A percentile compares a stretch with the other conserved stretches of the same genome.
Conservation (phyloP, 1,284 basidiomycete species). For the Ceratobasidium sp. region DNA sequence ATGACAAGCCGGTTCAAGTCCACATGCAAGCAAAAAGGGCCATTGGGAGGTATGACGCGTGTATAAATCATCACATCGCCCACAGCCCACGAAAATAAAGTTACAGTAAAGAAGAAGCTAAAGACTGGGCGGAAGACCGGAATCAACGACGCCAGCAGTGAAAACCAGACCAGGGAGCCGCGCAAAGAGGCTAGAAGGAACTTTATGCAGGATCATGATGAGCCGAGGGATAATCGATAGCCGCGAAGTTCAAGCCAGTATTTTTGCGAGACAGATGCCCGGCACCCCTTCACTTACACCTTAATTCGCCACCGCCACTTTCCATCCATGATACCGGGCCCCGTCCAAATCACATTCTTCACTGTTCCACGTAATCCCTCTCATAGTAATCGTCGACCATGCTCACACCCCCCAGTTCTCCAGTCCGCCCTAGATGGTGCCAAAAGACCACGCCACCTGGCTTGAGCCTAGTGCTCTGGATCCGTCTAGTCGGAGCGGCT, state of each 20-base stretch:
- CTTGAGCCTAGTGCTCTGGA: conserved; percentile 41
- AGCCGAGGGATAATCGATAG: conserved; percentile 40
- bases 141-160: neutral
- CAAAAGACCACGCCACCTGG: conserved; percentile 44
- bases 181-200: conserved; percentile 9
- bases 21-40: conserved; percentile 26
- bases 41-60: conserved; percentile 21
- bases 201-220: conserved; percentile 27
- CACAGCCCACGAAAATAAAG: conserved; percentile 31
- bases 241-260: conserved; percentile 20
- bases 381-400: conserved; percentile 18
- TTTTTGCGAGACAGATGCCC: conserved; percentile 43
- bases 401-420: conserved; percentile 36
- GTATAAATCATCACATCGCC: conserved; percentile 41
- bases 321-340: conserved; percentile 32
- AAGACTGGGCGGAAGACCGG: conserved; percentile 8
- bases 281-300: conserved; percentile 43
- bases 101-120: conserved; percentile 17
- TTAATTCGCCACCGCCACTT: conserved; percentile 1
- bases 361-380: conserved; percentile 35
- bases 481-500: conserved; percentile 27
- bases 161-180: conserved; percentile 7
- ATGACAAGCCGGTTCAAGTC: conserved; percentile 14
- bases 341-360: neutral
- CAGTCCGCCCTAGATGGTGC: conserved; percentile 38